These are phyloP conservation scores for sweet orange (Citrus sinensis) DNA, from an alignment of 345 rosid species.

Conservation along the genomic window DNA sequence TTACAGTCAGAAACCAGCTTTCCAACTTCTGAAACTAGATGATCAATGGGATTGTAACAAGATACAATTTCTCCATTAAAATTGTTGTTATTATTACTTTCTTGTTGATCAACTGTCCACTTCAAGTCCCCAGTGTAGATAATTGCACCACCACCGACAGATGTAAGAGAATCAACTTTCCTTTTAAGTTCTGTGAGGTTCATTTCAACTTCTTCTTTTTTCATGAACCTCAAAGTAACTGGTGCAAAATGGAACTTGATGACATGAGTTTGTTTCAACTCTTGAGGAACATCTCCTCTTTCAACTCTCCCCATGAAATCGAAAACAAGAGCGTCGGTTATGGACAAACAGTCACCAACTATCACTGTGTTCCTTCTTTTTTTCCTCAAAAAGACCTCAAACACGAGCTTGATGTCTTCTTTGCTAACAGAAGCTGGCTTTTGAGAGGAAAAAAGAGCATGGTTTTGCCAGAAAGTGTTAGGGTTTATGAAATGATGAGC, in stretches of 20 bases:
- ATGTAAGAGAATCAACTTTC: conserved; percentile 47
- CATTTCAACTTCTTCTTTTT: conserved; percentile 55
- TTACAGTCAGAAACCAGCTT: conserved; percentile 41
- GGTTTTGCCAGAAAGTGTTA: conserved; percentile 55
- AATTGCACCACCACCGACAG: conserved; percentile 55
- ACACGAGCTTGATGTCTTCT: conserved; percentile 64
- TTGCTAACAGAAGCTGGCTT: conserved; percentile 37
- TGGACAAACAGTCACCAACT: conserved; percentile 63
- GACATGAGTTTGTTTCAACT: conserved; percentile 54
- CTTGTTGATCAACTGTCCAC: conserved; percentile 50
- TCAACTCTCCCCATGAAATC: conserved; percentile 59
- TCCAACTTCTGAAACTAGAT: conserved; percentile 67
- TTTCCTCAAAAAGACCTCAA: conserved; percentile 61
- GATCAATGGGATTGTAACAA: conserved; percentile 50
- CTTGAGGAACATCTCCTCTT: conserved; percentile 71
- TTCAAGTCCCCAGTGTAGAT: conserved; percentile 77
- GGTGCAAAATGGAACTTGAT: conserved; percentile 69
- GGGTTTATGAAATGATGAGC: conserved; percentile 39
- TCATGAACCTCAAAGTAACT: conserved; percentile 61
- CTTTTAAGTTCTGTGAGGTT: conserved; percentile 55
- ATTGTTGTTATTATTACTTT: neutral
- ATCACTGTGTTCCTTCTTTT: conserved; percentile 66
- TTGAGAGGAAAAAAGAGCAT: conserved; percentile 48
- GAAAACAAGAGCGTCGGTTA: conserved; percentile 51
- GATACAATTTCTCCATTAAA: conserved; percentile 15